Evolutionary conservation across 257 asterid species (phyloP).

Genomic region (Nicotiana tabacum): DNA sequence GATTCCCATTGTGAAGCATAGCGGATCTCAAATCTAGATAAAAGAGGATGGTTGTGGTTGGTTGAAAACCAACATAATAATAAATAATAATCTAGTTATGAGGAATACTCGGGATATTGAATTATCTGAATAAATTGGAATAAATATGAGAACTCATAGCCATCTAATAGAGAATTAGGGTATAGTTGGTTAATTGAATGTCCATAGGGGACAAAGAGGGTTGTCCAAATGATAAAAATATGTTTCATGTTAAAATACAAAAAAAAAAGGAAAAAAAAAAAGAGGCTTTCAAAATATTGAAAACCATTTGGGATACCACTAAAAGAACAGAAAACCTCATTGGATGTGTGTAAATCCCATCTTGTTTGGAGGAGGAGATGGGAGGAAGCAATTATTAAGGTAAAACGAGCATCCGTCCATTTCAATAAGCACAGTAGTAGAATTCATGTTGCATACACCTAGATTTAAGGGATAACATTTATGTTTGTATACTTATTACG

Average conservation of each 20-base stretch:
- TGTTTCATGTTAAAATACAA: background rate
- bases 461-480: too few species aligned
- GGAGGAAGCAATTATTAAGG: background rate
- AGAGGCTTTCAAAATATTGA: background rate
- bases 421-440: too few species aligned
- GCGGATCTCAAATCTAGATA: background rate
- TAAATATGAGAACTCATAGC: background rate
- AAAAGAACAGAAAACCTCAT: background rate
- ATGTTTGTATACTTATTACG: too few species aligned
- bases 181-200: background rate
- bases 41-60: background rate
- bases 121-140: background rate
- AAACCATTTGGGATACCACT: background rate
- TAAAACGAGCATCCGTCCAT: too few species aligned
- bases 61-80: background rate
- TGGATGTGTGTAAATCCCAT: background rate
- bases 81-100: background rate
- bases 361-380: background rate
- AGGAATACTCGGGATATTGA: background rate
- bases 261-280: background rate
- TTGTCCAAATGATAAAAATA: background rate
- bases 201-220: background rate
- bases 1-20: background rate
- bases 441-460: too few species aligned
- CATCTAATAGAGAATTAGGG: background rate